Evolutionary conservation across 805 yeast genomes (phyloP).

Genomic region (Pichia deserticola): DNA sequence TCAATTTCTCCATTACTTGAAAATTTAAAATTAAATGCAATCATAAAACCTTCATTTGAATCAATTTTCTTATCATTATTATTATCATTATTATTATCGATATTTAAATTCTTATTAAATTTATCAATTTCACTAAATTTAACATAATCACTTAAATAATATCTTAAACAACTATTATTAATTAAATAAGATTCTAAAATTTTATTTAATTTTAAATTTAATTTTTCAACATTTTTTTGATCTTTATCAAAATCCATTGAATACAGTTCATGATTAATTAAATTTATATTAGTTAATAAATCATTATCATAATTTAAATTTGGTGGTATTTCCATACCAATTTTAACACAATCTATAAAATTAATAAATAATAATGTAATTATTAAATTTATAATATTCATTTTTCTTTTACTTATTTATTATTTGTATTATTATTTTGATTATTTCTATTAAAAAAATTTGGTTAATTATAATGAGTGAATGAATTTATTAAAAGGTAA

Average conservation of each 20-base stretch:
- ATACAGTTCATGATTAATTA: conserved; percentile 5
- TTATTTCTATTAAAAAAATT: too few species aligned
- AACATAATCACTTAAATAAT: conserved; percentile 11
- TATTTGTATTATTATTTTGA: too few species aligned
- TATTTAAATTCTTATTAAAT: background rate
- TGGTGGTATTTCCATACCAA: conserved; percentile 6
- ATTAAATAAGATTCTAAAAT: conserved; percentile 4
- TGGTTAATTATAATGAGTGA: too few species aligned
- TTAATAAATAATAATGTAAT: background rate
- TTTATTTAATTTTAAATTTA: background rate
- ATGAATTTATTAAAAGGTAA: too few species aligned
- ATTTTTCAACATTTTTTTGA: background rate
- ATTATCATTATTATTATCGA: too few species aligned
- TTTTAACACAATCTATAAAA: background rate
- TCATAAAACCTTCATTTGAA: conserved; percentile 9
- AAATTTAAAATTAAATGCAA: conserved; percentile 19
- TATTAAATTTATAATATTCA: background rate
- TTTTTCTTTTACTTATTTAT: too few species aligned
- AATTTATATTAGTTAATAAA: conserved; percentile 2
- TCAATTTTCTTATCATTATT: background rate
- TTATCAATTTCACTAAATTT: background rate
- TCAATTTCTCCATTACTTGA: conserved; percentile 11
- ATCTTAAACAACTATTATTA: conserved; percentile 13
- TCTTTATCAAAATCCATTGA: background rate
- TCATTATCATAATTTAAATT: background rate